phyloP scores from a whole-genome alignment of 495 filamentous ascomycete species.

The Collariella sp. region DNA sequence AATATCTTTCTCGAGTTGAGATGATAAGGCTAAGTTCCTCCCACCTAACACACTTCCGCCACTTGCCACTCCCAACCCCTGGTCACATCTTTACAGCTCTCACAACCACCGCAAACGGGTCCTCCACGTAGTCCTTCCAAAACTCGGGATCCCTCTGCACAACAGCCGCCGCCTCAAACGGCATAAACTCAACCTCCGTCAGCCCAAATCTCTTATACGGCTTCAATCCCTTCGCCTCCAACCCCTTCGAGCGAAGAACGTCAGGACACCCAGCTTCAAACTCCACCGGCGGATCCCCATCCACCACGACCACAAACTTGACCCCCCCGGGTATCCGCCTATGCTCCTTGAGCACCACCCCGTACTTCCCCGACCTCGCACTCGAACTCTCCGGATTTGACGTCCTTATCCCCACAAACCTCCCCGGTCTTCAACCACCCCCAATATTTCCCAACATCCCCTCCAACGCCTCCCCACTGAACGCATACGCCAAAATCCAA shows the following conservation, averaged over 20 bases:
- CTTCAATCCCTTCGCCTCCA: too few relatives aligned
- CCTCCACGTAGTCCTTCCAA: slow-evolving; percentile 21
- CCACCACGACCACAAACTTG: slow-evolving; percentile 1
- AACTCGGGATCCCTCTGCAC: slow-evolving; percentile 19
- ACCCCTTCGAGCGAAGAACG: slow-evolving; percentile 1
- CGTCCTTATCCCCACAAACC: slow-evolving; percentile 17
- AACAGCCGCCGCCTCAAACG: slow-evolving; percentile 11
- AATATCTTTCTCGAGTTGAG: background rate
- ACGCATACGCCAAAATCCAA: slow-evolving; percentile 26
- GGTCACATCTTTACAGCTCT: background rate
- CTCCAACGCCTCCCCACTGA: slow-evolving; percentile 13
- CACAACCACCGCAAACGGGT: slow-evolving; percentile 17
- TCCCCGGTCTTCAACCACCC: slow-evolving; percentile 24
- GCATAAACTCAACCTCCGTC: slow-evolving; percentile 13
- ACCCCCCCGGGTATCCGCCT: slow-evolving; percentile 20
- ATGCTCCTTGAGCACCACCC: slow-evolving; percentile 5
- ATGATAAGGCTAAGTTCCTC: background rate
- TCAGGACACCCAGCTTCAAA: slow-evolving; percentile 13
- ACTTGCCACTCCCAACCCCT: too few relatives aligned
- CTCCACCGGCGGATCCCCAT: slow-evolving; percentile 7
- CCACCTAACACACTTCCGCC: background rate
- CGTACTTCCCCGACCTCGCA: slow-evolving; percentile 18
- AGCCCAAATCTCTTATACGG: slow-evolving; percentile 12
- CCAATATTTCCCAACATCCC: slow-evolving; percentile 27
- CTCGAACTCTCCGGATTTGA: slow-evolving; percentile 6